Evolutionary conservation across 768 basidiomycete species (phyloP).

Genomic region (Boletus barrowsii): DNA sequence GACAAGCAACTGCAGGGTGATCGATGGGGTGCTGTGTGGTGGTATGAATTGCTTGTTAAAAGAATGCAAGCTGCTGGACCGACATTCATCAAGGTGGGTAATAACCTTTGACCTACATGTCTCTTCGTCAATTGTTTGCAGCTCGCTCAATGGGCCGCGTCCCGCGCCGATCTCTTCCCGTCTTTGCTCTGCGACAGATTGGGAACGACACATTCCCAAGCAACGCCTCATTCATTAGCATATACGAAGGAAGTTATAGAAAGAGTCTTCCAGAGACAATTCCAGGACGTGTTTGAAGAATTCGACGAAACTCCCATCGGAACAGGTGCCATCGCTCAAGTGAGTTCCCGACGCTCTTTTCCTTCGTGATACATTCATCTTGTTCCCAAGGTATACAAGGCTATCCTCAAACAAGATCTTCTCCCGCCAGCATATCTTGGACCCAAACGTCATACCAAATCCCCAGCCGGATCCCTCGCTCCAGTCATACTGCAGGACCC

Average conservation of each 20-base stretch:
- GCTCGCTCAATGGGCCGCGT: constrained; percentile 99
- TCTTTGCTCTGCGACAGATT: constrained; percentile 78
- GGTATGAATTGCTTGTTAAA: constrained; percentile 85
- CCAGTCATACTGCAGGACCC: constrained; percentile 49
- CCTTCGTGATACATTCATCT: not conserved
- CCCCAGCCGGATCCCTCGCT: constrained; percentile 48
- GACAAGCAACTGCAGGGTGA: constrained; percentile 62
- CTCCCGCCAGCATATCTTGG: constrained; percentile 82
- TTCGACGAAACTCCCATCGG: constrained; percentile 89
- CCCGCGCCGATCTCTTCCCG: constrained; percentile 92
- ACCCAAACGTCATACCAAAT: constrained; percentile 60
- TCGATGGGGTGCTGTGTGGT: constrained; percentile 93
- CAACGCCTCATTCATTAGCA: constrained; percentile 70
- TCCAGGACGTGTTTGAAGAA: constrained; percentile 86
- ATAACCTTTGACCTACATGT: not conserved
- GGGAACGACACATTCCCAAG: constrained; percentile 85
- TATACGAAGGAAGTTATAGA: constrained; percentile 85
- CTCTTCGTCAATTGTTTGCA: constrained; percentile 30
- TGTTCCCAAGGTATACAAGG: constrained; percentile 73
- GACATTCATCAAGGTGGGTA: constrained; percentile 87
- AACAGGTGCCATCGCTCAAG: constrained; percentile 97
- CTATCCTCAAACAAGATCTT: constrained; percentile 77
- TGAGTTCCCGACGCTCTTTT: constrained; percentile 21
- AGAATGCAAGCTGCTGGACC: constrained; percentile 96
- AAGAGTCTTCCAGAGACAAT: constrained; percentile 75